Conservation (phyloP, 805 yeast species). For the Schizosaccharomyces cryophilus region DNA sequence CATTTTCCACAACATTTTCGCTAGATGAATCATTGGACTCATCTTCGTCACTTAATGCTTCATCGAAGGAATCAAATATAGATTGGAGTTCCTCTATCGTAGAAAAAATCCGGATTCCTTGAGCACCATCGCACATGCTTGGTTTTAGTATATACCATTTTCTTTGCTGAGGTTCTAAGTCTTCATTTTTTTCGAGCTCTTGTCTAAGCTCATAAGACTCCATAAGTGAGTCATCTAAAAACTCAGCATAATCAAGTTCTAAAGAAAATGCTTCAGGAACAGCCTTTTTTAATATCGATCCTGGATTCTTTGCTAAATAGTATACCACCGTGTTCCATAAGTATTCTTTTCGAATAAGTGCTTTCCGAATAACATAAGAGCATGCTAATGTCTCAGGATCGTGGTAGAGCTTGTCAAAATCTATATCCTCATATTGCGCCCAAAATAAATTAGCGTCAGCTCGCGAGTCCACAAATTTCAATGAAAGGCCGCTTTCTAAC, state of each 20-base stretch:
- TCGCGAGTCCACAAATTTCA: background rate
- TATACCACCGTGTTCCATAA: slow-evolving; percentile 62
- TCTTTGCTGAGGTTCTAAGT: slow-evolving; percentile 10
- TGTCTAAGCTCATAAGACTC: slow-evolving; percentile 74
- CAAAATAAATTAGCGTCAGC: background rate
- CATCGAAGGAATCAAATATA: slow-evolving; percentile 70
- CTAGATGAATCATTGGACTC: slow-evolving; percentile 18
- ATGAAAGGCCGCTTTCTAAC: too few relatives aligned
- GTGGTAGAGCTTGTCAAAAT: background rate
- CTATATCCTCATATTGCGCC: slow-evolving; percentile 1
- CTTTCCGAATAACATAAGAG: slow-evolving; percentile 30
- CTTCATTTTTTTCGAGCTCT: slow-evolving; percentile 31
- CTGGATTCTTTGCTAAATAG: slow-evolving; percentile 51
- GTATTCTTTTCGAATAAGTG: slow-evolving; percentile 72
- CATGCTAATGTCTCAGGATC: background rate
- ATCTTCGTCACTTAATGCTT: slow-evolving; percentile 36
- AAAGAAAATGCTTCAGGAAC: slow-evolving; percentile 55
- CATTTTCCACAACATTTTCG: slow-evolving; percentile 7
- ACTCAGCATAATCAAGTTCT: slow-evolving; percentile 89
- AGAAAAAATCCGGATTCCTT: slow-evolving; percentile 68
- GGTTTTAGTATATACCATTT: slow-evolving; percentile 69
- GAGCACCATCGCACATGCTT: slow-evolving; percentile 91
- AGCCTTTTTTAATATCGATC: slow-evolving; percentile 30
- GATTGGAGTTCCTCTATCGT: slow-evolving; percentile 57
- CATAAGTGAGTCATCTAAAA: slow-evolving; percentile 76